Evolutionary conservation across 495 filamentous ascomycete species (phyloP), one percentile per base, ranked within the genome.

Genomic region (Xylaria curta): DNA sequence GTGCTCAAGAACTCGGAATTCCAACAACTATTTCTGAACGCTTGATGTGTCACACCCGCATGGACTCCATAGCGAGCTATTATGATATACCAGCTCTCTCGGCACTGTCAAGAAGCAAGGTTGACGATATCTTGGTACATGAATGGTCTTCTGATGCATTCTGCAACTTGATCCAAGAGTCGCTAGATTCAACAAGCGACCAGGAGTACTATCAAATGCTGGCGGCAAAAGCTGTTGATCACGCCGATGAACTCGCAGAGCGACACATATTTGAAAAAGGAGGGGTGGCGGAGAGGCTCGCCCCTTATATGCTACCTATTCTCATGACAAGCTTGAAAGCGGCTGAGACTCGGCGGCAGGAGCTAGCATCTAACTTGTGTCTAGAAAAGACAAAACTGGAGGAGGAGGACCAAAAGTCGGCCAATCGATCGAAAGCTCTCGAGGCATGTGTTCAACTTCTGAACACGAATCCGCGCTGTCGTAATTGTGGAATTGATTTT

Each of bases 11-110:
- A 19, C 33, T 21, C 8, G 33, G 54, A 9, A 8, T 38, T 13
- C 58, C 31, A 38, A n/a, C 17, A 15, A 63, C 9, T 19, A n/a
- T 40, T n/a, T 21, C 59, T 13, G 36, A 61, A 24, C 13, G 60
- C 38, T 17, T 40, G 38, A 42, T 4, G 2, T 63, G 60, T 15
- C 60, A 63, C 13, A 17, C 36, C 17, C 38, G 9, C 6, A 26
- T 44, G 38, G 38, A 63, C 13, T 63, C 60, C 60, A 28, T 63
- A 26, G 59, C 59, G 9, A 40, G n/a, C 19, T 61, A 61, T 19
- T 61, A 61, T 10, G n/a, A 61, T 9, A 24, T 61, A n/a, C 13
- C 58, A 33, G 58, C 5, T 28, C 58, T 60, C 19, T 36, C 58
- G 8, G 33, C 58, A 36, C 28, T 60, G 17, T 33, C 58, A 9